Percentiles rank a stretch among this genome's conserved stretches.
Conservation (phyloP, 768 basidiomycete genomes). For the Mycena maculata region DNA sequence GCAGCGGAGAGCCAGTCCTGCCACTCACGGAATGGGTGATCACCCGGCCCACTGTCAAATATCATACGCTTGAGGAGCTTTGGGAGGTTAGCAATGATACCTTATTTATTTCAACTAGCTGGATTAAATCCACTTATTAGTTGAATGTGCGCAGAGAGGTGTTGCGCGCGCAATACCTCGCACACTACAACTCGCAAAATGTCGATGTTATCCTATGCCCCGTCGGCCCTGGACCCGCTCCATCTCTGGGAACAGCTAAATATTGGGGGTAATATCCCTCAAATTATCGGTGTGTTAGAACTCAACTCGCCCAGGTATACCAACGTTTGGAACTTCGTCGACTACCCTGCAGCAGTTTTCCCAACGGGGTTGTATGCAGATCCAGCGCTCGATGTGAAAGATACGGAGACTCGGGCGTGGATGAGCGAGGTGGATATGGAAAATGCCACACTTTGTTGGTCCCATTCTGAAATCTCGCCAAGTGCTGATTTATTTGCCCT, state of each 20-base stretch:
- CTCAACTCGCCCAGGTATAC: constrained; percentile 11
- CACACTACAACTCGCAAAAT: constrained; percentile 16
- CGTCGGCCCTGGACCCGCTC: constrained; percentile 9
- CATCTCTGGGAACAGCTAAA: constrained; percentile 9
- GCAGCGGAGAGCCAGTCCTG: constrained; percentile 13
- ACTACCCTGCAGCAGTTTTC: constrained; percentile 10
- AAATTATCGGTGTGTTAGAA: not conserved
- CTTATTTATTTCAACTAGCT: no score
- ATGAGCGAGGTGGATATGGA: constrained; percentile 7
- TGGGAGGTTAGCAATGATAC: not conserved
- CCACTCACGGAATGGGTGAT: constrained; percentile 27
- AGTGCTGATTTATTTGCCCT: not conserved
- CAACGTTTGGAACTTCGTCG: constrained; percentile 5
- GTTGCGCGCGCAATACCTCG: not conserved
- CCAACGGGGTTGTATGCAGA: not conserved
- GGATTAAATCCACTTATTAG: no score
- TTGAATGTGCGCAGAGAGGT: not conserved
- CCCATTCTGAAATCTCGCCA: not conserved
- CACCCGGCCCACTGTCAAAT: constrained; percentile 15
- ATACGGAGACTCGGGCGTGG: not conserved
- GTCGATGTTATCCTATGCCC: constrained; percentile 19
- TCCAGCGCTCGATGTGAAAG: not conserved
- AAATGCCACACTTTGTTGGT: not conserved
- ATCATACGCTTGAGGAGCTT: constrained; percentile 6
- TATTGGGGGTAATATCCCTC: constrained; percentile 6